These are phyloP conservation scores for Striga asiatica DNA, from an alignment of 257 asterid species.

Conservation along the genomic window DNA sequence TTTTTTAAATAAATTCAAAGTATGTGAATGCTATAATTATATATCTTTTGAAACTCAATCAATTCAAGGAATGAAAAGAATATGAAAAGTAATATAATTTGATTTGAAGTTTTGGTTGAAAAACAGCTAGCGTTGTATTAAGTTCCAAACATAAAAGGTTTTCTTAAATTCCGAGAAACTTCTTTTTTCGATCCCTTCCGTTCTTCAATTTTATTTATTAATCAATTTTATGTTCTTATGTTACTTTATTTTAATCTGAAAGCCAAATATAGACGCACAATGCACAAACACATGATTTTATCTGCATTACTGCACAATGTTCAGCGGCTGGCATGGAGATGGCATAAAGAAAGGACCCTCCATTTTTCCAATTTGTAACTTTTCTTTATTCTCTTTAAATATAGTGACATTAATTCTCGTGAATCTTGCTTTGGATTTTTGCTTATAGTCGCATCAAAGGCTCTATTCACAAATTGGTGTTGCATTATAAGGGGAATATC, in stretches of 20 bases:
- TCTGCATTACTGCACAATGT: conserved; percentile 14
- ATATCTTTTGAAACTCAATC: too few species aligned
- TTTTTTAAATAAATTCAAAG: too few species aligned
- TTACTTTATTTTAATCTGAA: too few species aligned
- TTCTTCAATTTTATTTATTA: background rate
- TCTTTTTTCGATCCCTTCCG: conserved; percentile 11
- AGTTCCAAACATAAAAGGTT: conserved; percentile 20
- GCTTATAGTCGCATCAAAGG: conserved; percentile 5
- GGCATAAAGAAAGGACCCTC: conserved; percentile 27
- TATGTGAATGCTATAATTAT: too few species aligned
- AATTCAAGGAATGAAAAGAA: too few species aligned
- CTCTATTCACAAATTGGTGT: background rate
- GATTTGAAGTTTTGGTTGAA: conserved; percentile 9
- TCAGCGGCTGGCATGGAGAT: conserved; percentile 83
- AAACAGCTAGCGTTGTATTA: conserved; percentile 30
- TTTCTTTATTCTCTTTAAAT: background rate
- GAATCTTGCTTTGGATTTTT: conserved; percentile 53
- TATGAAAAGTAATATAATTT: background rate
- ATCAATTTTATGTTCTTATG: background rate
- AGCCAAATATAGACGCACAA: too few species aligned
- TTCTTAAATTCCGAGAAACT: conserved; percentile 17
- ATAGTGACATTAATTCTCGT: conserved; percentile 58
- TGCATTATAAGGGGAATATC: conserved; percentile 23
- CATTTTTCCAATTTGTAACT: conserved; percentile 4
- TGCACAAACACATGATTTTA: too few species aligned